phyloP scores from a whole-genome alignment of 768 basidiomycete species.

The Termitomyces sp. region DNA sequence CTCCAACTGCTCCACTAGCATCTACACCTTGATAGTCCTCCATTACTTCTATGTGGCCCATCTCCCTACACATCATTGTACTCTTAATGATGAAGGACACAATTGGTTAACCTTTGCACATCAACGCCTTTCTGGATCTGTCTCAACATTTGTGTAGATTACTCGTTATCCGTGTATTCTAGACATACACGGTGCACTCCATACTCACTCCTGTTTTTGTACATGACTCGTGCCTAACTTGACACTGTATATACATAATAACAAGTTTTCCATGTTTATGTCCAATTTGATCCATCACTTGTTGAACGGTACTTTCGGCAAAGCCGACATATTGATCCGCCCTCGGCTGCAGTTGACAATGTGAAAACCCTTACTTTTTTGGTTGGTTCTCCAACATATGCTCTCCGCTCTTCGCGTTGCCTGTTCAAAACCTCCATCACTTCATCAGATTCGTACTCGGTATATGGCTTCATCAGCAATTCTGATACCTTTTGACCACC shows the following conservation, averaged over 20 bases:
- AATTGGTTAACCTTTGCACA: not conserved
- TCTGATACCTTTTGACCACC: slow-evolving; percentile 54
- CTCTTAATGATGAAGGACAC: not conserved
- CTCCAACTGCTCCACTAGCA: not conserved
- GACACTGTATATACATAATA: slow-evolving; percentile 1
- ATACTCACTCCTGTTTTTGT: not conserved
- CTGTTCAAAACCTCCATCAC: slow-evolving; percentile 13
- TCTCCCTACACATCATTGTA: slow-evolving; percentile 1
- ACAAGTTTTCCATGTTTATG: not conserved
- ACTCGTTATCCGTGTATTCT: not conserved
- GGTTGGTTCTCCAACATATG: slow-evolving; percentile 4
- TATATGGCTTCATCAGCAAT: slow-evolving; percentile 52
- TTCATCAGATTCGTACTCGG: slow-evolving; percentile 18
- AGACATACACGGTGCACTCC: not conserved
- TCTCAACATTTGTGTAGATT: slow-evolving; percentile 2
- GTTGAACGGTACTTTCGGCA: not conserved
- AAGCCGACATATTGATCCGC: not conserved
- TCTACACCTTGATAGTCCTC: not conserved
- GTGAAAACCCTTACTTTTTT: not conserved
- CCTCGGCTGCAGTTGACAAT: not conserved
- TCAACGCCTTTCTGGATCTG: not conserved
- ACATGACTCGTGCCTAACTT: not conserved
- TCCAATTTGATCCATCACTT: not conserved
- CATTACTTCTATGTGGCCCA: not conserved
- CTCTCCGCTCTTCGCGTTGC: slow-evolving; percentile 10